Conservation (phyloP, 257 asterid species). For the Primulina eburnea region DNA sequence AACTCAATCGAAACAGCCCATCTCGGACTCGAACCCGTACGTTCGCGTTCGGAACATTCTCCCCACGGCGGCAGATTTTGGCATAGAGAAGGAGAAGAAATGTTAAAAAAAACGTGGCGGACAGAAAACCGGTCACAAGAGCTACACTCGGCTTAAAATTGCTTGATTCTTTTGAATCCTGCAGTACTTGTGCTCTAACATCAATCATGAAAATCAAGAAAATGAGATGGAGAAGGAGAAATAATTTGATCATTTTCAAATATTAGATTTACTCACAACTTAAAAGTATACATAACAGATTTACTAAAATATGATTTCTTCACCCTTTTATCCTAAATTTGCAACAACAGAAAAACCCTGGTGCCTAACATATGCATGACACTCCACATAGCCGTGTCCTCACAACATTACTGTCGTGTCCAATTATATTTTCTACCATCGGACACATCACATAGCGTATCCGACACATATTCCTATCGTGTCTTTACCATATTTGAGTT, state of each 20-base stretch:
- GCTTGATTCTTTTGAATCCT: constrained; percentile 28
- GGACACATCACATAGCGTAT: background rate
- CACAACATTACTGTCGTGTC: background rate
- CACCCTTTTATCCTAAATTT: background rate
- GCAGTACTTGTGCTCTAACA: constrained; percentile 30
- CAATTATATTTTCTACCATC: background rate
- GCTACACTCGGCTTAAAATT: constrained; percentile 69
- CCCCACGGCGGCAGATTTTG: constrained; percentile 60
- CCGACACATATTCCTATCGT: background rate
- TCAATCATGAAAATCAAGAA: constrained; percentile 19
- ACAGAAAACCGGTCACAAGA: constrained; percentile 63
- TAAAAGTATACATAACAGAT: too few species aligned
- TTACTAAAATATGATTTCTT: too few species aligned
- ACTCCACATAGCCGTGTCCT: background rate
- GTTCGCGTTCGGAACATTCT: constrained; percentile 18
- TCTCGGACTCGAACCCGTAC: constrained; percentile 38
- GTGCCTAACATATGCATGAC: background rate
- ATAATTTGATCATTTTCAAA: constrained; percentile 12
- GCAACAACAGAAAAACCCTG: background rate
- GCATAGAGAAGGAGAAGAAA: constrained; percentile 72
- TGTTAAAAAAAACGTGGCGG: constrained; percentile 62
- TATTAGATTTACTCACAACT: background rate
- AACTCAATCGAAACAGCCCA: constrained; percentile 36
- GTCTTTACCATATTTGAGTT: background rate
- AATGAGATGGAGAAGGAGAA: constrained; percentile 28